phyloP scores from a whole-genome alignment of 139 green algal species.

The Ulvella scutata region DNA sequence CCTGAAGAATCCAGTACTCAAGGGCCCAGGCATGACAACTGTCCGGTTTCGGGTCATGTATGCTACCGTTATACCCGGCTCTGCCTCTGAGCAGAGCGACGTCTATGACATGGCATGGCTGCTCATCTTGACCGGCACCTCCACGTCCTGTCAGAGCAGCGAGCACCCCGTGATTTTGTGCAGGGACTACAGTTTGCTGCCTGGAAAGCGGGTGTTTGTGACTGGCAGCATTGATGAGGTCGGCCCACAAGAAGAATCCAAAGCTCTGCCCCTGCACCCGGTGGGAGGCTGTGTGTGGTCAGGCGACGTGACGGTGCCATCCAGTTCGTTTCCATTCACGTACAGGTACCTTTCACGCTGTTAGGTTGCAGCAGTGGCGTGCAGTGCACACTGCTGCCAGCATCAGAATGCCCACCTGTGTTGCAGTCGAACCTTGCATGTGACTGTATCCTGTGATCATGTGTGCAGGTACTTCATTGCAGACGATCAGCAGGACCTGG shows the following conservation, averaged over 20 bases:
- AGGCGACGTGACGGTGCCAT: constrained; percentile 38
- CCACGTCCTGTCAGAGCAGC: too few species aligned
- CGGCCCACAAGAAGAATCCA: not conserved
- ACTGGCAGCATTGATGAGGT: not conserved
- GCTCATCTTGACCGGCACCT: too few species aligned
- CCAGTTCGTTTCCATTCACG: constrained; percentile 51
- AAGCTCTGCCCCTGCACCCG: not conserved
- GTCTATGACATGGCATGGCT: too few species aligned
- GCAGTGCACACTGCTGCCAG: not conserved
- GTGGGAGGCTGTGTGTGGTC: constrained; percentile 16
- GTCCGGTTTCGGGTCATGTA: not conserved
- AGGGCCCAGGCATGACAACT: not conserved
- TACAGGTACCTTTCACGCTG: constrained; percentile 58
- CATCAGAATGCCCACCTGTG: not conserved
- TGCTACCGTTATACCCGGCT: too few species aligned
- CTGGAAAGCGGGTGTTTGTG: not conserved
- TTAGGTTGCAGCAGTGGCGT: not conserved
- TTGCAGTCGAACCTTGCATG: not conserved
- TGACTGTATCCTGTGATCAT: not conserved
- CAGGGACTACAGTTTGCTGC: not conserved
- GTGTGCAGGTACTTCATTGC: not conserved
- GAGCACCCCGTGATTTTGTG: too few species aligned
- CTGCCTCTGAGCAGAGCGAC: too few species aligned
- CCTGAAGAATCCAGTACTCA: not conserved
- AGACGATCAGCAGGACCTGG: not conserved